phyloP scores from a whole-genome alignment of 2,329 filamentous ascomycete genomes.

The Pseudogymnoascus sp. region DNA sequence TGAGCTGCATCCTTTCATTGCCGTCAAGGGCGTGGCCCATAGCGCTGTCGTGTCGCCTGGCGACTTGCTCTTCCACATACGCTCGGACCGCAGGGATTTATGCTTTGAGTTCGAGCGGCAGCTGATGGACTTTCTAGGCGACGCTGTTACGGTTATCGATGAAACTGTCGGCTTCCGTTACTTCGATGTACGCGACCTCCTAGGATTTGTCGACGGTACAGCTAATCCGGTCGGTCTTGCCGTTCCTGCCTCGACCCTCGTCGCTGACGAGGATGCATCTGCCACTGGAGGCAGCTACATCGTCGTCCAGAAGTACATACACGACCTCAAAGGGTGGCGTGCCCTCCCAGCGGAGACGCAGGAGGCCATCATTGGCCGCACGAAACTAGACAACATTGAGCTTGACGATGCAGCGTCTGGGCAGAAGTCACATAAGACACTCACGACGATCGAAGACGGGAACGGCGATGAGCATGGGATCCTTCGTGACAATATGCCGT shows the following conservation, averaged over 20 bases:
- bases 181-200: slow-evolving; percentile 48
- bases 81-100: slow-evolving; percentile 45
- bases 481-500: slow-evolving; percentile 52
- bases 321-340: slow-evolving; percentile 41
- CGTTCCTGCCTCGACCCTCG: slow-evolving; percentile 35
- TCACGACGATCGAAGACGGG: slow-evolving; percentile 44
- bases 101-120: slow-evolving; percentile 52
- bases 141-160: slow-evolving; percentile 40
- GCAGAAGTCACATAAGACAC: slow-evolving; percentile 44
- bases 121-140: slow-evolving; percentile 40
- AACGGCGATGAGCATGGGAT: slow-evolving; percentile 43
- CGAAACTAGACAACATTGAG: slow-evolving; percentile 49
- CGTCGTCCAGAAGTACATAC: slow-evolving; percentile 51
- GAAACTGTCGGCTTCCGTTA: slow-evolving; percentile 50
- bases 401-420: slow-evolving; percentile 40
- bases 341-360: slow-evolving; percentile 40
- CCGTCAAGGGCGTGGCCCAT: slow-evolving; percentile 43
- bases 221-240: slow-evolving; percentile 45
- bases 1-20: slow-evolving; percentile 44
- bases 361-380: slow-evolving; percentile 47
- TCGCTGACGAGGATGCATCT: slow-evolving; percentile 34
- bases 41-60: slow-evolving; percentile 47
- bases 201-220: slow-evolving; percentile 53
- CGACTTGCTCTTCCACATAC: slow-evolving; percentile 50
- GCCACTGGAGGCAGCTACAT: slow-evolving; percentile 45